phyloP scores from a whole-genome alignment of 352 stramenopile genomes.

The Phytophthora quininea region DNA sequence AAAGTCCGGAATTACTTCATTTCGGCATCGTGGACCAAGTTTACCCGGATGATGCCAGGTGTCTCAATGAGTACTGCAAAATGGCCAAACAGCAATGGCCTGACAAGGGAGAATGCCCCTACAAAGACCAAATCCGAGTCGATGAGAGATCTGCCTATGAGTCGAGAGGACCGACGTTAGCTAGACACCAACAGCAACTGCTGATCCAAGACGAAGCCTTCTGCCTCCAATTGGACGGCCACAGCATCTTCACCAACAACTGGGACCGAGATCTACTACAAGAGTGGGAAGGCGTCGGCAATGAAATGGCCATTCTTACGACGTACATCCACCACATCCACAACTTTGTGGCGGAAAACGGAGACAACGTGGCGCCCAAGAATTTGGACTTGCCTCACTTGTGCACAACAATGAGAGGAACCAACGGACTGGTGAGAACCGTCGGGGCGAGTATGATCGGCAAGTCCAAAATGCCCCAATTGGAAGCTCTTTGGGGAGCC shows the following conservation, averaged over 20 bases:
- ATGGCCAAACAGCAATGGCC: conserved; percentile 67
- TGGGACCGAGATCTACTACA: conserved; percentile 74
- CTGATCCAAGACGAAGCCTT: conserved; percentile 76
- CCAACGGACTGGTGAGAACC: conserved; percentile 67
- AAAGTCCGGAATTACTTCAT: conserved; percentile 59
- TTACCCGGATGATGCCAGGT: conserved; percentile 65
- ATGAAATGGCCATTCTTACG: conserved; percentile 85
- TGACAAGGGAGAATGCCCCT: conserved; percentile 58
- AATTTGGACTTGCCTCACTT: conserved; percentile 70
- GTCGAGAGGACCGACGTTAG: conserved; percentile 71
- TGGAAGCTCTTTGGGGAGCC: conserved; percentile 68
- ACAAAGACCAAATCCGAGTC: conserved; percentile 62
- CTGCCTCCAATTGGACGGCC: conserved; percentile 80
- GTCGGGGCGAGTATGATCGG: conserved; percentile 81
- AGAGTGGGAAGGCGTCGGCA: conserved; percentile 70
- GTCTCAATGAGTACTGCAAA: conserved; percentile 72
- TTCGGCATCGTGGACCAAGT: conserved; percentile 85
- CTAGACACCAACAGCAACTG: conserved; percentile 77
- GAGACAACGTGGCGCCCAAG: conserved; percentile 61
- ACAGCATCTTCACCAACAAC: conserved; percentile 85
- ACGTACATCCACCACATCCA: conserved; percentile 84
- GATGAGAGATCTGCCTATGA: conserved; percentile 71
- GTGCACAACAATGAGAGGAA: conserved; percentile 68
- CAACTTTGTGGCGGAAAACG: conserved; percentile 74
- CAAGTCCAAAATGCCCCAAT: conserved; percentile 66